Evolutionary conservation across 495 filamentous ascomycete species (phyloP), one percentile per base, ranked within the genome.

Genomic region (Annulohypoxylon stygium): DNA sequence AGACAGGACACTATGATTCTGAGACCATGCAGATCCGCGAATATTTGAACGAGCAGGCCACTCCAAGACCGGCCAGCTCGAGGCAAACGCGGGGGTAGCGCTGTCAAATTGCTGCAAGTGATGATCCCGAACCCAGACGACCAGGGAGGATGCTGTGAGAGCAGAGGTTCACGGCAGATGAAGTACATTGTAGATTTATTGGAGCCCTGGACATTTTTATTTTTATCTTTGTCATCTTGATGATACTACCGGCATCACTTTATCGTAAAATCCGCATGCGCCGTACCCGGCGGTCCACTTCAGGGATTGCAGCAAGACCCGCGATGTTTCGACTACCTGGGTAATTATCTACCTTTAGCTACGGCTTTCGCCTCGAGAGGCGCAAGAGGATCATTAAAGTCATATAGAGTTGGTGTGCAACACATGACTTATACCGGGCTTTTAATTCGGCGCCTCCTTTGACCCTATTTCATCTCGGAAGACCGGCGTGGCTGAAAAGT

Each of bases 101-200:
- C 67, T 75, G 72, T 71, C 72, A 75, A 70, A 58, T 64, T 64
- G 66, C 72, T 75, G 72, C 72, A 71, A 71, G 72, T 75, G 67
- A 71, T 68, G 60, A 71, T 75, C 72, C 67, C 72, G 67, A 70
- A 75, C 72, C 67, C 63, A 64, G 47, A 41, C 48, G 67, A 71
- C 67, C 51, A 61, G 72, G 71, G 50, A 53, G 41, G n/a, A 25
- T 45, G 26, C 47, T 61, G 61, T 63, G 8, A 50, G 62, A 60
- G 58, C 57, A 67, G 57, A 74, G 62, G 62, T 57, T 57, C 33
- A 65, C 64, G 67, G 72, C 60, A 68, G 63, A 71, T 75, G 67
- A 55, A 61, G 51, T 57, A 57, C 20, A 20, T 37, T 57, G 53
- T 61, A 70, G 48, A 54, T 54, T 60, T 33, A 39, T 43, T 45